Evolutionary conservation across 192 early-diverging fungal species (phyloP).

Genomic region (Gorgonomyces haynaldii): DNA sequence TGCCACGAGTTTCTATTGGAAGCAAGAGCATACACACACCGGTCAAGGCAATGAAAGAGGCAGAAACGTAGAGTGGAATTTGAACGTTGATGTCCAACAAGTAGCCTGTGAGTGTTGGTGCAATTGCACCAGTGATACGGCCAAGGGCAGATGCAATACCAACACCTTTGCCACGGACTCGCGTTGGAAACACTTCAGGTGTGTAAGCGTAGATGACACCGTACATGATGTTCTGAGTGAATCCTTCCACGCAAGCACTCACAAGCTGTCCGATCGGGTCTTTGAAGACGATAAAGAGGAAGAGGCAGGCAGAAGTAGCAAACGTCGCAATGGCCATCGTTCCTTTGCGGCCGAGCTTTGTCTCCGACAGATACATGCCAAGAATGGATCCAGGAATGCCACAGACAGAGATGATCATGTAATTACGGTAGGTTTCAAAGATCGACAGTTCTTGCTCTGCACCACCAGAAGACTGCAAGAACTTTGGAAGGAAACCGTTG

Average conservation of each 20-base stretch:
- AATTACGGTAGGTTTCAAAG: slow-evolving; percentile 56
- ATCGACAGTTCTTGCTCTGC: slow-evolving; percentile 9
- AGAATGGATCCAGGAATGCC: slow-evolving; percentile 74
- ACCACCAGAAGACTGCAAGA: slow-evolving; percentile 38
- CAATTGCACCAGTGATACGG: slow-evolving; percentile 61
- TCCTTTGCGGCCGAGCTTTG: slow-evolving; percentile 58
- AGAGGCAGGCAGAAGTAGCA: slow-evolving; percentile 52
- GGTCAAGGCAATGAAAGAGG: slow-evolving; percentile 32
- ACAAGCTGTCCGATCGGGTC: slow-evolving; percentile 43
- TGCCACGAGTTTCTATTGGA: slow-evolving; percentile 58
- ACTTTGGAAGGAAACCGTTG: slow-evolving; percentile 73
- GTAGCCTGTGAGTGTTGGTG: slow-evolving; percentile 60
- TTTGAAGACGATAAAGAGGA: slow-evolving; percentile 52
- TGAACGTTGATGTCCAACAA: slow-evolving; percentile 44
- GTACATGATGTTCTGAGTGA: slow-evolving; percentile 47
- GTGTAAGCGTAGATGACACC: slow-evolving; percentile 81
- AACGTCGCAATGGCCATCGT: slow-evolving; percentile 71
- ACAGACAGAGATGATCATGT: slow-evolving; percentile 59
- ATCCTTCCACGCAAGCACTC: slow-evolving; percentile 50
- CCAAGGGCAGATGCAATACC: slow-evolving; percentile 67
- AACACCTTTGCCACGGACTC: slow-evolving; percentile 64
- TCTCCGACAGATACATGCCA: slow-evolving; percentile 55
- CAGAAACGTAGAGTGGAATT: slow-evolving; percentile 57
- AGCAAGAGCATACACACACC: slow-evolving; percentile 54
- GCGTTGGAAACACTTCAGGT: slow-evolving; percentile 68